Conservation (phyloP, 768 basidiomycete species). For the Tylopilus intermedius region DNA sequence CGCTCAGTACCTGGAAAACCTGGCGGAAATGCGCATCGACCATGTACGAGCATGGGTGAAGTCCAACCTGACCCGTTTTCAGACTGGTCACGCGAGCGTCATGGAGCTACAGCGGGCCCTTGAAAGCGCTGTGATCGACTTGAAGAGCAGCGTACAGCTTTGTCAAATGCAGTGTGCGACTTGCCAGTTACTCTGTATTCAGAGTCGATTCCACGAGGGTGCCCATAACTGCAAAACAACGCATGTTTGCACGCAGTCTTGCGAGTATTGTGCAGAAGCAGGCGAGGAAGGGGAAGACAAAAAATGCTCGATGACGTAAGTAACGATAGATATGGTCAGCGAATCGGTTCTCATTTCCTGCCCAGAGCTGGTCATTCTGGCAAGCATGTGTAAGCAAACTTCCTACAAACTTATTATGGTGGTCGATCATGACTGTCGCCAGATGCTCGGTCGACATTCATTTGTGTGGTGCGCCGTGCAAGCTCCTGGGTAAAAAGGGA, state of each 20-base stretch:
- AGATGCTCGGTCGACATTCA: slow-evolving; percentile 52
- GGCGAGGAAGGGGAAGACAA: slow-evolving; percentile 28
- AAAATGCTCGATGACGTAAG: slow-evolving; percentile 45
- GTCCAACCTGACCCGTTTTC: slow-evolving; percentile 47
- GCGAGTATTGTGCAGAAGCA: slow-evolving; percentile 38
- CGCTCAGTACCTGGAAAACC: slow-evolving; percentile 34
- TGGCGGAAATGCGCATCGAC: slow-evolving; percentile 42
- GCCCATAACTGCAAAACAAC: slow-evolving; percentile 47
- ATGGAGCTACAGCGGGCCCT: slow-evolving; percentile 41
- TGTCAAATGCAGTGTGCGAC: slow-evolving; percentile 44
- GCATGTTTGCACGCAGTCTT: slow-evolving; percentile 42
- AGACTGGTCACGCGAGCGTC: slow-evolving; percentile 40
- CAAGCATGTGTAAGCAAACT: slow-evolving; percentile 45
- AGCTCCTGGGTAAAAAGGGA: slow-evolving; percentile 41
- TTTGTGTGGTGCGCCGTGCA: slow-evolving; percentile 51
- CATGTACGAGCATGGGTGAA: slow-evolving; percentile 50
- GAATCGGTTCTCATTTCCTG: background rate
- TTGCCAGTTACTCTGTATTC: slow-evolving; percentile 50
- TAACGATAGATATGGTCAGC: background rate
- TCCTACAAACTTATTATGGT: background rate
- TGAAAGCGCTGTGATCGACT: slow-evolving; percentile 39
- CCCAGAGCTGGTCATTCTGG: slow-evolving; percentile 53
- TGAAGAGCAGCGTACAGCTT: slow-evolving; percentile 46
- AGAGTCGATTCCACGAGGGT: slow-evolving; percentile 41
- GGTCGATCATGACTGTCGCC: background rate